Evolutionary conservation across 345 rosid genomes (phyloP), one percentile per base, ranked within the genome.

Genomic region (rapeseed (Brassica napus)): DNA sequence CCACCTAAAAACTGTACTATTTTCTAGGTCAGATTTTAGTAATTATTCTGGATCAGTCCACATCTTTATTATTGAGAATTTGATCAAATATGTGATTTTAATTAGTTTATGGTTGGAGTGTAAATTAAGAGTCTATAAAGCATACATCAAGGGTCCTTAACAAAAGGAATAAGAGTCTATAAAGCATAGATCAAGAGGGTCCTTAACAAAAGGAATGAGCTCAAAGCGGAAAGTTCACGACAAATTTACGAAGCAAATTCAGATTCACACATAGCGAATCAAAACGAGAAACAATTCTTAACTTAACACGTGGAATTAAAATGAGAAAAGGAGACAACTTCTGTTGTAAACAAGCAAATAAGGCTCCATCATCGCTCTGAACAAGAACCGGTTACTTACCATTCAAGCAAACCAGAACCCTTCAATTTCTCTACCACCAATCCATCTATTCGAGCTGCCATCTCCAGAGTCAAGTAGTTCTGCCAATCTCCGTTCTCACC

Each of bases 401-500:
- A 4, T 9, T 69, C 61, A 60, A 77, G 31, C 54, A 82, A 67
- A 5, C 85, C 78, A 0, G 76, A 49, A 0, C 74, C 81, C 5
- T 34, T 26, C 35, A 60, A 12, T 26, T 5, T 60, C 35, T 26
- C 65, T 1, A 26, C 35, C 65, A 60, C 2, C 35, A 60, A 26
- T 28, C 65, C 35, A 28, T 60, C 65, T 1, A 60, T 23, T 26
- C 65, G 16, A 4, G 64, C 76, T 0, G 57, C 80, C 85, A 82
- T 85, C 54, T 76, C 72, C 1, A 49, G 63, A 4, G 76, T 54
- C 24, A 80, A 5, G 31, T 75, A 82, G 52, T 65, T 75, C 8
- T 62, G 10, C 77, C 81, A 85, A 64, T 77, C 86, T 62, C 87
- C 85, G 2, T 74, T 82, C 18, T 57, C 59, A 1, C 83, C 85